Base-by-base conservation (phyloP, 2,329 filamentous ascomycete genomes). In the Xylogone sp. region DNA sequence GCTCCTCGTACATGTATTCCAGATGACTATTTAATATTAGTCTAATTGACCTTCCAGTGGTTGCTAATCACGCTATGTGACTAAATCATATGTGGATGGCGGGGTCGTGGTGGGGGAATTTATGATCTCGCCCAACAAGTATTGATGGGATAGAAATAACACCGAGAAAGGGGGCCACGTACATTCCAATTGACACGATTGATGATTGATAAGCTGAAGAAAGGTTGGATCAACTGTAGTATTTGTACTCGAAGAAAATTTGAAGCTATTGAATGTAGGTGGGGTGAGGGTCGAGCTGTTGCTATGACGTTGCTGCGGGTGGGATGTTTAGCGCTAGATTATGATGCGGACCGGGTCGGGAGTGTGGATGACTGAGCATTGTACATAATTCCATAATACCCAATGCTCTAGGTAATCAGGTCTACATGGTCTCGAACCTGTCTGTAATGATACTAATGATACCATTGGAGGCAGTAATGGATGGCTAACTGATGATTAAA, bases 351-450 rank as follows among this genome's bases (percentile, higher is more conserved):
- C 13, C 20, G 42, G 48, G 43, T 50, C 31, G 46, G 58, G 53
- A 18, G 21, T 12, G 2, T 6, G 5, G 58, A 53, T 60, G 47
- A 61, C 46, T 58, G 52, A 58, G 59, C 57, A 56, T 43, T 43
- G 43, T 55, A 55, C 58, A 56, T 56, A 39, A 39, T 39, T 39
- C n/a, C 6, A 13, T 39, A 39, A 39, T 18, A 16, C 8, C 13
- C 8, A 18, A 16, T 4, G n/a, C n/a, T 39, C 13, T 31, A 31
- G 27, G 13, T 8, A 7, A 13, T 13, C 27, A n/a, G n/a, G n/a
- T n/a, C n/a, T n/a, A n/a, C n/a, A n/a, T n/a, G n/a, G n/a, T 27
- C 24, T 27, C 24, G 24, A 27, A 27, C 24, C 6, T 10, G 24
- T 10, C 24, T 5, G 10, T n/a, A n/a, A n/a, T n/a, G n/a, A n/a